phyloP scores from a whole-genome alignment of 2,329 filamentous ascomycete genomes.

The Fusarium sp. region DNA sequence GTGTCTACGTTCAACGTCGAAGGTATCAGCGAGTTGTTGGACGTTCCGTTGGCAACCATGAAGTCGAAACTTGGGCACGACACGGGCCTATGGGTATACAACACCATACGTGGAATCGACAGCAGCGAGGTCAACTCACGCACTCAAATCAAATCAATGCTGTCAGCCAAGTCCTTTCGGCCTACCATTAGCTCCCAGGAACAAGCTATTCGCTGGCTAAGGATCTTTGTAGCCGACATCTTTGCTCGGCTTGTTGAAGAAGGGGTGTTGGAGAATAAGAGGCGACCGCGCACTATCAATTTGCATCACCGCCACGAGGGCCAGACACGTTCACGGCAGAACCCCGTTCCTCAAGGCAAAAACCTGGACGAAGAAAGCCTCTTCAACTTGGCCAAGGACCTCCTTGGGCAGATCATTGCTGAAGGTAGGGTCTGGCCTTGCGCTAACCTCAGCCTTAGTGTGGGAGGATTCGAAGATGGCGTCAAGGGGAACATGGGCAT shows the following conservation, averaged over 20 bases:
- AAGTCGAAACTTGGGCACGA: conserved; percentile 86
- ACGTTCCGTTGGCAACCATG: conserved; percentile 81
- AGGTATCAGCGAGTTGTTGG: conserved; percentile 80
- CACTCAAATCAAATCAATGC: conserved; percentile 97
- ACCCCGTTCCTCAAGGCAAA: conserved; percentile 83
- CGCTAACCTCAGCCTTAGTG: conserved; percentile 88
- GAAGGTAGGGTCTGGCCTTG: conserved; percentile 93
- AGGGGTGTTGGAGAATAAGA: conserved; percentile 88
- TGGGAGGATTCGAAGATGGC: conserved; percentile 94
- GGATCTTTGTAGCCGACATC: conserved; percentile 94
- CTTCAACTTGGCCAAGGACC: conserved; percentile 81
- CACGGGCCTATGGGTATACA: conserved; percentile 88
- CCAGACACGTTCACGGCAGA: conserved; percentile 82
- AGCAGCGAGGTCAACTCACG: conserved; percentile 89
- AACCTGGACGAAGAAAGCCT: conserved; percentile 80
- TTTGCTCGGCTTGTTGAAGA: conserved; percentile 92
- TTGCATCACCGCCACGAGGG: conserved; percentile 84
- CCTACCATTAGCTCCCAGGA: conserved; percentile 85
- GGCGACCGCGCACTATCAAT: conserved; percentile 88
- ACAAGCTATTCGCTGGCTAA: conserved; percentile 87
- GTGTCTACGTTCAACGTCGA: conserved; percentile 87
- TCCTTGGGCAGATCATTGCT: conserved; percentile 83
- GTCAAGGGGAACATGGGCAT: conserved; percentile 89
- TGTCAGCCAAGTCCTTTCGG: conserved; percentile 95
- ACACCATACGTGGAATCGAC: conserved; percentile 88